Conservation (phyloP, 345 rosid species). For the Arabis hirsuta region DNA sequence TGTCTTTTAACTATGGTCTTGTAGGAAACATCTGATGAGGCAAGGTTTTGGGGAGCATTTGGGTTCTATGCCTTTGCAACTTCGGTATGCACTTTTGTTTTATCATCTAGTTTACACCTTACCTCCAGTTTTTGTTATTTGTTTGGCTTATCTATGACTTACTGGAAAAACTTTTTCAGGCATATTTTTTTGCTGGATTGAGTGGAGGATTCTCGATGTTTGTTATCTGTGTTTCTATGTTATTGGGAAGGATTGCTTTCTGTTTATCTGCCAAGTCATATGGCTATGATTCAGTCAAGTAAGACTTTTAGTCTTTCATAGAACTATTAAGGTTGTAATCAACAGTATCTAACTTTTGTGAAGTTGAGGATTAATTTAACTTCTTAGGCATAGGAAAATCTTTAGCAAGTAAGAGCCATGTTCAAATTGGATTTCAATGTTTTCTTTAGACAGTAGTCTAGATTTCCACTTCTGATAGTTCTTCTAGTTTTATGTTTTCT, state of each 20-base stretch:
- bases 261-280: conserved; percentile 52
- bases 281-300: conserved; percentile 67
- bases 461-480: background rate
- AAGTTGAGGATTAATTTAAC: background rate
- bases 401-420: background rate
- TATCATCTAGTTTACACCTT: conserved; percentile 3
- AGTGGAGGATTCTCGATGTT: conserved; percentile 91
- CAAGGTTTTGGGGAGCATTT: conserved; percentile 98
- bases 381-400: background rate
- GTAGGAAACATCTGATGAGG: conserved; percentile 76
- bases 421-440: conserved; percentile 2
- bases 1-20: conserved; percentile 39
- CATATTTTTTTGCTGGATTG: conserved; percentile 73
- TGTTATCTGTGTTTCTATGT: conserved; percentile 63
- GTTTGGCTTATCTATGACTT: conserved; percentile 1
- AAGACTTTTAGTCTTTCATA: conserved; percentile 19
- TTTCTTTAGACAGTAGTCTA: background rate
- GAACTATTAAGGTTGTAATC: background rate
- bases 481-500: background rate
- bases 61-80: conserved; percentile 75
- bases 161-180: conserved; percentile 53
- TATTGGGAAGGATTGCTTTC: conserved; percentile 77
- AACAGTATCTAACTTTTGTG: background rate
- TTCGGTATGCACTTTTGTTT: conserved; percentile 56
- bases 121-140: conserved; percentile 37